A percentile compares a stretch with the other conserved stretches of the same genome.
These are phyloP conservation scores for Teunomyces tritomae DNA, from an alignment of 805 yeast species.

Conservation along the genomic window DNA sequence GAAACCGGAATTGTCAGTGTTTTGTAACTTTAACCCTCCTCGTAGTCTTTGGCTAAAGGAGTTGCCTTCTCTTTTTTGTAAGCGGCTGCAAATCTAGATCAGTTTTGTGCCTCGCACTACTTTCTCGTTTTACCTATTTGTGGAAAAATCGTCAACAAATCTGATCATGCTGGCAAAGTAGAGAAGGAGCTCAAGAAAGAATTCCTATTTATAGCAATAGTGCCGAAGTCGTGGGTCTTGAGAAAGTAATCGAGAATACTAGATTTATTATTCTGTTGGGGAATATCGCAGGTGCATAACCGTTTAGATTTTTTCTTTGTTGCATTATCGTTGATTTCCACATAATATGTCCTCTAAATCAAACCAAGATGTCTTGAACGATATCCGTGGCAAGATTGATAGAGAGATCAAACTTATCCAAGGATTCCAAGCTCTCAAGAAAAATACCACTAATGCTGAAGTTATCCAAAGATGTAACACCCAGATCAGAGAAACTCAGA, in stretches of 20 bases:
- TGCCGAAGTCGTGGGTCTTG: not conserved
- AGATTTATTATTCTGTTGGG: not conserved
- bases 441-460: conserved; percentile 71
- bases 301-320: not conserved
- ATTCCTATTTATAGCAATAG: not conserved
- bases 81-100: conserved; percentile 4
- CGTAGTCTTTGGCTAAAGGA: no score
- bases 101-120: conserved; percentile 1
- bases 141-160: conserved; percentile 6
- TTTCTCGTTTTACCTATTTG: not conserved
- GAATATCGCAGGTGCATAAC: conserved; percentile 1
- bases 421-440: conserved; percentile 80
- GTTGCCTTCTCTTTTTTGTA: no score
- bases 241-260: not conserved
- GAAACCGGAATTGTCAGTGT: no score
- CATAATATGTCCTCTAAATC: conserved; percentile 7
- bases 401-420: conserved; percentile 83
- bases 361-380: conserved; percentile 45
- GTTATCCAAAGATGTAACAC: conserved; percentile 91
- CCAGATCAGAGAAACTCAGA: conserved; percentile 85
- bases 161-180: conserved; percentile 1
- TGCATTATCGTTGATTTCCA: not conserved
- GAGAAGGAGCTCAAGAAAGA: not conserved
- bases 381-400: conserved; percentile 81
- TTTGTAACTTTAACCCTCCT: no score